A percentile compares a stretch with the other conserved stretches of the same genome.
Evolutionary conservation across 805 yeast species (phyloP).

Genomic region (Spathaspora passalidarum): DNA sequence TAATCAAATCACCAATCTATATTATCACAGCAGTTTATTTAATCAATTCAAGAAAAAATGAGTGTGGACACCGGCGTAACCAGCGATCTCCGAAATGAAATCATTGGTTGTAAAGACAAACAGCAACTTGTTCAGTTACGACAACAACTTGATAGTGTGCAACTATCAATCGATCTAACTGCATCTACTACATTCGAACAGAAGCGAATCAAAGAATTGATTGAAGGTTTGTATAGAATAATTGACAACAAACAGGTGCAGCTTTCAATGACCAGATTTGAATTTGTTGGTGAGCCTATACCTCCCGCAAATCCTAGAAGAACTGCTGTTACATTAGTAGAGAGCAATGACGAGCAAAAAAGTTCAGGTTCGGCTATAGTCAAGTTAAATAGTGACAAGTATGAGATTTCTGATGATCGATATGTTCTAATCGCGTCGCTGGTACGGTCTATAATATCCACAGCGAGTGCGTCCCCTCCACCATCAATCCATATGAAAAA

Average conservation of each 20-base stretch:
- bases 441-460: background rate
- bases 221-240: slow-evolving; percentile 17
- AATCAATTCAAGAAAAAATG: background rate
- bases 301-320: slow-evolving; percentile 6
- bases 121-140: background rate
- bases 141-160: background rate
- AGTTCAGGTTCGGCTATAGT: background rate
- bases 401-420: background rate
- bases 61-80: background rate
- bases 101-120: background rate
- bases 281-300: slow-evolving; percentile 29
- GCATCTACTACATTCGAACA: slow-evolving; percentile 15
- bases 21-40: background rate
- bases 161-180: background rate
- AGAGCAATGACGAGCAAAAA: background rate
- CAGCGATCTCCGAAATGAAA: background rate
- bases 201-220: slow-evolving; percentile 17
- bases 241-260: slow-evolving; percentile 18
- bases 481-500: slow-evolving; percentile 22
- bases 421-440: slow-evolving; percentile 2
- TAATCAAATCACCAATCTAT: background rate
- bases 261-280: slow-evolving; percentile 16
- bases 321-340: background rate
- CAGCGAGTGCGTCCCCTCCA: background rate
- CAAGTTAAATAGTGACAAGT: background rate